A percentile compares a stretch with the other conserved stretches of the same genome.
Conservation (phyloP, 805 yeast species). For the Metschnikowia gelsemii region DNA sequence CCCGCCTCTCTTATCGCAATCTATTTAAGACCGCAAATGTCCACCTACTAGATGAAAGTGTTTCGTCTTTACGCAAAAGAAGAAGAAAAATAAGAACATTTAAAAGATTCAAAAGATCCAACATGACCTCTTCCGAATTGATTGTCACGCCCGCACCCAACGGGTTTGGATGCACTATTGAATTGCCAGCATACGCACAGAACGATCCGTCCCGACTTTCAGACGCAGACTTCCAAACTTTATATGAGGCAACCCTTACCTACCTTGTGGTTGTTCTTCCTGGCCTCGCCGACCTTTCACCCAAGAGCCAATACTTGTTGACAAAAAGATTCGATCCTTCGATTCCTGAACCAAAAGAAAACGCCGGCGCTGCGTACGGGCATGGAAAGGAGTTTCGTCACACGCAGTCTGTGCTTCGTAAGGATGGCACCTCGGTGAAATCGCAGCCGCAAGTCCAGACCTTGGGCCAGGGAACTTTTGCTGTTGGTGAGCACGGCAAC, state of each 20-base stretch:
- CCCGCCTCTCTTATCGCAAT: constrained; percentile 12
- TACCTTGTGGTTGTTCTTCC: constrained; percentile 77
- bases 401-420: constrained; percentile 60
- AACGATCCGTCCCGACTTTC: constrained; percentile 70
- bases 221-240: constrained; percentile 60
- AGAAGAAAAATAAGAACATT: neutral
- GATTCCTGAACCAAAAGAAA: constrained; percentile 40
- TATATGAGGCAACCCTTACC: constrained; percentile 64
- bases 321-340: constrained; percentile 81
- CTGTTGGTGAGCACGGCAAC: constrained; percentile 51
- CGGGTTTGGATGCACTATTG: constrained; percentile 64
- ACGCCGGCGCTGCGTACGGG: constrained; percentile 62
- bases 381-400: constrained; percentile 71
- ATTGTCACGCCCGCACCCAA: constrained; percentile 12
- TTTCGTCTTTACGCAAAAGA: neutral
- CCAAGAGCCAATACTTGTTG: constrained; percentile 71
- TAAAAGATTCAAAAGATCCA: neutral
- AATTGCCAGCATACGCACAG: constrained; percentile 59
- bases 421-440: constrained; percentile 80
- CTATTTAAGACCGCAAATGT: constrained; percentile 8
- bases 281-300: constrained; percentile 62
- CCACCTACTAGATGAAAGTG: neutral
- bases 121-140: constrained; percentile 11
- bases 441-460: constrained; percentile 87
- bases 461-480: constrained; percentile 77